Evolutionary conservation across 768 basidiomycete genomes (phyloP).

Genomic region (Auriscalpium orientale): DNA sequence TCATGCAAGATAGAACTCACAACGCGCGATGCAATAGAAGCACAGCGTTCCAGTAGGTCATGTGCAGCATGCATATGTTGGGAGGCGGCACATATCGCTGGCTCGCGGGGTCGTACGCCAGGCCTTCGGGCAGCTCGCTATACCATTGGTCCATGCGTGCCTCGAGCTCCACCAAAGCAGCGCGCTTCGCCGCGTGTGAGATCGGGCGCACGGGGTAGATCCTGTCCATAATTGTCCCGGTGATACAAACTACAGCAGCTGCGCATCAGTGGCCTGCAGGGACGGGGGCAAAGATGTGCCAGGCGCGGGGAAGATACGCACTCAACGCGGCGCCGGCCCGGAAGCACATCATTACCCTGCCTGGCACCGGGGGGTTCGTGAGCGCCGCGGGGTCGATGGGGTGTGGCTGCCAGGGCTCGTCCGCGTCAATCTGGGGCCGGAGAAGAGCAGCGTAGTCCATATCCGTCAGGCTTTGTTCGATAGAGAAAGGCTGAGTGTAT

Average conservation of each 20-base stretch:
- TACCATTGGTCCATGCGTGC: conserved; percentile 68
- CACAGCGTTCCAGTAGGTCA: conserved; percentile 71
- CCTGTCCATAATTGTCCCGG: conserved; percentile 57
- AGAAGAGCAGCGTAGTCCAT: background rate
- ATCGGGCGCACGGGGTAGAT: conserved; percentile 62
- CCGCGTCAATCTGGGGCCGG: conserved; percentile 47
- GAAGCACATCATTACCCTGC: conserved; percentile 46
- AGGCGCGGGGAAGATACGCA: conserved; percentile 24
- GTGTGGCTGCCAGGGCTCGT: conserved; percentile 42
- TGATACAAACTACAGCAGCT: conserved; percentile 44
- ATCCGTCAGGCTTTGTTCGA: too few relatives aligned
- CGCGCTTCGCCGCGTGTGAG: conserved; percentile 39
- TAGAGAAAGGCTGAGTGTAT: too few relatives aligned
- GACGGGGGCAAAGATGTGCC: background rate
- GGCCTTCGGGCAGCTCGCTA: conserved; percentile 53
- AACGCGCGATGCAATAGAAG: conserved; percentile 72
- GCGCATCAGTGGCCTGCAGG: conserved; percentile 1
- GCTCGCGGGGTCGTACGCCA: conserved; percentile 52
- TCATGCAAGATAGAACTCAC: conserved; percentile 37
- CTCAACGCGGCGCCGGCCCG: conserved; percentile 51
- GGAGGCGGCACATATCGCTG: conserved; percentile 51
- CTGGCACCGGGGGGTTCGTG: conserved; percentile 40
- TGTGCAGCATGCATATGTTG: conserved; percentile 59
- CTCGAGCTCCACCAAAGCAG: conserved; percentile 49
- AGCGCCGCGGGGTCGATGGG: conserved; percentile 31